Conservation (phyloP, 805 yeast genomes). For the Saccharomyces paradoxus region DNA sequence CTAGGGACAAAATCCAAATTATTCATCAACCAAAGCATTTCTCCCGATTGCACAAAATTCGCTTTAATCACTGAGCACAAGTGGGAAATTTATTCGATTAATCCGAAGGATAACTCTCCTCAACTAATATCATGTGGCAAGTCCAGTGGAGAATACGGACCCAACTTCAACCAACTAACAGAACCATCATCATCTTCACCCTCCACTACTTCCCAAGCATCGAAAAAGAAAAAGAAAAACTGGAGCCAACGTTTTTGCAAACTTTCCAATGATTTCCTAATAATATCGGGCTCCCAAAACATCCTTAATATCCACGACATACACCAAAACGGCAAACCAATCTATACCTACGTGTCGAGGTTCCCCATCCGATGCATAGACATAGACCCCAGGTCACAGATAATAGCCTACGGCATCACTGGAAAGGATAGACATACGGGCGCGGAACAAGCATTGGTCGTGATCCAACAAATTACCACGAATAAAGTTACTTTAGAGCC, state of each 20-base stretch:
- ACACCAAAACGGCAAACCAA: slow-evolving; percentile 46
- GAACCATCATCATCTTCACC: slow-evolving; percentile 11
- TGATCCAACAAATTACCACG: slow-evolving; percentile 39
- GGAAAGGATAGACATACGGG: slow-evolving; percentile 65
- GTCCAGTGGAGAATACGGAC: slow-evolving; percentile 61
- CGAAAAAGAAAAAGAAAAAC: slow-evolving; percentile 10
- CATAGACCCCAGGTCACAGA: slow-evolving; percentile 52
- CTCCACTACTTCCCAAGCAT: slow-evolving; percentile 5
- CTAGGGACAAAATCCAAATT: slow-evolving; percentile 41
- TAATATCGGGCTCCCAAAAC: slow-evolving; percentile 66
- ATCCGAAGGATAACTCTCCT: slow-evolving; percentile 37
- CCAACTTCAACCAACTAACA: slow-evolving; percentile 35
- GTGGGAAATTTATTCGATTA: slow-evolving; percentile 68
- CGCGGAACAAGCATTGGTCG: slow-evolving; percentile 68
- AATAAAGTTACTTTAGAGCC: slow-evolving; percentile 14
- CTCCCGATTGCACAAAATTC: slow-evolving; percentile 57
- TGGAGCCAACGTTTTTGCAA: slow-evolving; percentile 59
- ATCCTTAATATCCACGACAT: slow-evolving; percentile 59
- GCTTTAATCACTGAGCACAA: slow-evolving; percentile 57
- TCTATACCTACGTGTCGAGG: slow-evolving; percentile 60
- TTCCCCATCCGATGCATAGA: slow-evolving; percentile 78
- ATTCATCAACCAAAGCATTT: slow-evolving; percentile 48
- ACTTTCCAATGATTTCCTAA: slow-evolving; percentile 48
- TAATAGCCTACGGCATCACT: slow-evolving; percentile 74
- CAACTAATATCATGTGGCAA: slow-evolving; percentile 57